phyloP scores from a whole-genome alignment of 2,329 filamentous ascomycete species.

The Diaporthe australafricana region DNA sequence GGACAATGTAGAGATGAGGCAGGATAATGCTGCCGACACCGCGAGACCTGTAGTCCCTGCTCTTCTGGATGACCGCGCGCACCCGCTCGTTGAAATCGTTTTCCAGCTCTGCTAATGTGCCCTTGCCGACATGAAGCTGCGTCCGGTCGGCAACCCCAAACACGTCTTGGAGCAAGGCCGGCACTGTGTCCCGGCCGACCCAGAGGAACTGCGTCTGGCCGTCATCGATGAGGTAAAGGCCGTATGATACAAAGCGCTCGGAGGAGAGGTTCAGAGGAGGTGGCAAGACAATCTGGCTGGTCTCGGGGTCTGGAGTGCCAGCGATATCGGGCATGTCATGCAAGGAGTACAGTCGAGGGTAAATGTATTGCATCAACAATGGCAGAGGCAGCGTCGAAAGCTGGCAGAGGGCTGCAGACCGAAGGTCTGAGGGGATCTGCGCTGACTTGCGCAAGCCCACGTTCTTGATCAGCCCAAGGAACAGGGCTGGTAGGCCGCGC shows the following conservation, averaged over 20 bases:
- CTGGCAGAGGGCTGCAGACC: constrained; percentile 90
- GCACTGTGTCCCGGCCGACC: constrained; percentile 93
- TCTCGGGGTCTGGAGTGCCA: constrained; percentile 85
- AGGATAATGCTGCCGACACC: constrained; percentile 94
- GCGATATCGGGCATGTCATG: constrained; percentile 98
- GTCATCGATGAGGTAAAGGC: constrained; percentile 95
- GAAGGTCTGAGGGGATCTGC: constrained; percentile 92
- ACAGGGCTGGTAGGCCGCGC: constrained; percentile 86
- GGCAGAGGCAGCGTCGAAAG: constrained; percentile 94
- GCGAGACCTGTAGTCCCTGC: constrained; percentile 84
- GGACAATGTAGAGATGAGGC: constrained; percentile 91
- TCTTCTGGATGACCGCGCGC: constrained; percentile 91
- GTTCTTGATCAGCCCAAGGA: constrained; percentile 96
- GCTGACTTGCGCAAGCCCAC: constrained; percentile 92
- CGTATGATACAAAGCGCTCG: constrained; percentile 87
- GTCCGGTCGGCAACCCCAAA: constrained; percentile 88
- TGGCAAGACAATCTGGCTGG: constrained; percentile 89
- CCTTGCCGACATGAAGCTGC: constrained; percentile 92
- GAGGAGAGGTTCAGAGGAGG: constrained; percentile 88
- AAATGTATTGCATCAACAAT: constrained; percentile 93
- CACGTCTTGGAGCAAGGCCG: constrained; percentile 87
- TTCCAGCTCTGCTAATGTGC: constrained; percentile 85
- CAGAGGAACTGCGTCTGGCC: constrained; percentile 98
- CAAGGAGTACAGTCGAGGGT: constrained; percentile 84
- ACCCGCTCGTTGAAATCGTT: constrained; percentile 98